Conservation (phyloP, 2,329 filamentous ascomycete genomes). For the Coniochaeta prunicola region DNA sequence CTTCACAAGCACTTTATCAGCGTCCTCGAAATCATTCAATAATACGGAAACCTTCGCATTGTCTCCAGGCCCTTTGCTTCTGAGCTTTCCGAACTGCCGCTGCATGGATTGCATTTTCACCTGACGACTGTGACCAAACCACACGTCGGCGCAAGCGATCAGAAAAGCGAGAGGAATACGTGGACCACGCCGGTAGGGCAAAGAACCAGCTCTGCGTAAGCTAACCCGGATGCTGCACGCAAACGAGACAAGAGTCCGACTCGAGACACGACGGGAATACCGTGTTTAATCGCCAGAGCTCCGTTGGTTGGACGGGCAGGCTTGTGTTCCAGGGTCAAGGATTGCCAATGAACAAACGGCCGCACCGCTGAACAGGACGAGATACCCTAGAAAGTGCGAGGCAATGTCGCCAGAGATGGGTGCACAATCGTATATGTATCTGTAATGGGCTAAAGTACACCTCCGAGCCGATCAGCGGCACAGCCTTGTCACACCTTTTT, state of each 20-base stretch:
- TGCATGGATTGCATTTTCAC: constrained; percentile 63
- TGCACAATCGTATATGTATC: no score
- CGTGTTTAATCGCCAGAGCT: no score
- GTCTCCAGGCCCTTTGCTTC: constrained; percentile 61
- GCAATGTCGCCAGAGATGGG: no score
- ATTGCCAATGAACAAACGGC: no score
- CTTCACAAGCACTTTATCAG: constrained; percentile 65
- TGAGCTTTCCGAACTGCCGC: constrained; percentile 65
- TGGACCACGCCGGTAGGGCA: background rate
- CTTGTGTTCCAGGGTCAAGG: no score
- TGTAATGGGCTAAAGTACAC: background rate
- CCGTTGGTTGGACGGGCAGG: no score
- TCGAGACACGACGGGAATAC: no score
- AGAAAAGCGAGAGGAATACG: background rate
- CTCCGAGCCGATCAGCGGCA: background rate
- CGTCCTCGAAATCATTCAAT: constrained; percentile 73
- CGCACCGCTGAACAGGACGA: no score
- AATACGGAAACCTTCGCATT: constrained; percentile 69
- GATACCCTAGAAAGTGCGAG: no score
- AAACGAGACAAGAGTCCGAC: no score
- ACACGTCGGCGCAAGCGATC: background rate
- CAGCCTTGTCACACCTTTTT: background rate
- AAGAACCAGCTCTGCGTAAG: background rate
- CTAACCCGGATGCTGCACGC: no score
- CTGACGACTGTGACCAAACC: background rate